These are phyloP conservation scores for Helicostylum pulchrum DNA, from an alignment of 192 early-diverging fungal species.

Conservation along the genomic window DNA sequence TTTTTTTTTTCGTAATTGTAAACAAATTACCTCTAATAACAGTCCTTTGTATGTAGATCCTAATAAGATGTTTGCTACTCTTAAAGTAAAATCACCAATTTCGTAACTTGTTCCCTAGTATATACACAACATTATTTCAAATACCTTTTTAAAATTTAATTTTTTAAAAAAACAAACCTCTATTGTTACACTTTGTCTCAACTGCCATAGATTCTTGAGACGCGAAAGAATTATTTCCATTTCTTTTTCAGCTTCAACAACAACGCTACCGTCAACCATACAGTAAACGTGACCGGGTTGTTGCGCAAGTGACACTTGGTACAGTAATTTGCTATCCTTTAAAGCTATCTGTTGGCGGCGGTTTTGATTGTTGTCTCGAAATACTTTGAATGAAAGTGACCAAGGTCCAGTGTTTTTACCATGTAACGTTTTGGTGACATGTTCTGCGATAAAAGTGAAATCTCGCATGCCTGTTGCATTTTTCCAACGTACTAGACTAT, in stretches of 20 bases:
- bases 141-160: background rate
- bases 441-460: conserved; percentile 34
- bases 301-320: conserved; percentile 36
- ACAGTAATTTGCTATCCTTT: conserved; percentile 33
- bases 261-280: conserved; percentile 46
- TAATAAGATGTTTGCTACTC: conserved; percentile 52
- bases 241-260: conserved; percentile 51
- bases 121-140: no score
- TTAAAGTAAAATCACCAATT: conserved; percentile 51
- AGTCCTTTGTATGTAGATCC: conserved; percentile 54
- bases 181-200: conserved; percentile 47
- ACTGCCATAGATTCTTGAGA: conserved; percentile 50
- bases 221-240: conserved; percentile 46
- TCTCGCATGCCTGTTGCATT: conserved; percentile 43
- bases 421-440: conserved; percentile 38
- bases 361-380: conserved; percentile 28
- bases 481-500: conserved; percentile 40
- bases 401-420: conserved; percentile 38
- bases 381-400: conserved; percentile 37
- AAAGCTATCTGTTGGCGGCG: background rate
- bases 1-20: background rate
- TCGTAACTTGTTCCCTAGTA: conserved; percentile 47
- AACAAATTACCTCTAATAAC: conserved; percentile 45
- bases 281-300: conserved; percentile 39
- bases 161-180: conserved; percentile 38